phyloP scores from a whole-genome alignment of 345 rosid genomes.

The Salix caprea region DNA sequence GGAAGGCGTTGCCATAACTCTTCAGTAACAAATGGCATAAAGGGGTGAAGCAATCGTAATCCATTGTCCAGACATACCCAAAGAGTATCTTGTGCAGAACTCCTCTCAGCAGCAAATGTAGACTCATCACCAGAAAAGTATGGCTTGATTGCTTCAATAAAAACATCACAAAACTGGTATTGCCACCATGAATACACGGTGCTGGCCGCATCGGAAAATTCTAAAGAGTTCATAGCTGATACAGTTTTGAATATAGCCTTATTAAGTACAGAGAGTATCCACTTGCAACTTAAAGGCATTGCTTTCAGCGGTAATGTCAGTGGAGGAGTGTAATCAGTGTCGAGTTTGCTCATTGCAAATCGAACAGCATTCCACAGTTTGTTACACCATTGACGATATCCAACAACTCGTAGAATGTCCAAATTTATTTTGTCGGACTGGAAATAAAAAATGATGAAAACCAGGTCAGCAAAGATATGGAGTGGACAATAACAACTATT shows the following conservation, averaged over 20 bases:
- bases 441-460: slow-evolving; percentile 13
- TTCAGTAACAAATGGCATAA: slow-evolving; percentile 93
- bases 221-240: slow-evolving; percentile 53
- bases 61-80: slow-evolving; percentile 88
- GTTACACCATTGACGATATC: slow-evolving; percentile 99
- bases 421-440: slow-evolving; percentile 94
- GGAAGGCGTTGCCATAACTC: slow-evolving; percentile 97
- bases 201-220: slow-evolving; percentile 77
- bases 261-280: slow-evolving; percentile 84
- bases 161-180: slow-evolving; percentile 90
- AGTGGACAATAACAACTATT: not conserved
- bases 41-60: slow-evolving; percentile 86
- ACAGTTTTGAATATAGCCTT: slow-evolving; percentile 62
- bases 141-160: slow-evolving; percentile 85
- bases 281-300: slow-evolving; percentile 78
- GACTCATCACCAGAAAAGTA: slow-evolving; percentile 61
- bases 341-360: slow-evolving; percentile 90
- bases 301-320: slow-evolving; percentile 32
- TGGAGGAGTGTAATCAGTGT: slow-evolving; percentile 58
- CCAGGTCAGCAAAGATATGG: not conserved
- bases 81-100: slow-evolving; percentile 57
- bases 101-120: slow-evolving; percentile 55
- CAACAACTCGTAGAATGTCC: slow-evolving; percentile 91
- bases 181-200: slow-evolving; percentile 93
- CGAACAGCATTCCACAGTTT: slow-evolving; percentile 97